These are phyloP conservation scores for Wilcoxina mikolae DNA, from an alignment of 495 filamentous ascomycete species.

Conservation along the genomic window DNA sequence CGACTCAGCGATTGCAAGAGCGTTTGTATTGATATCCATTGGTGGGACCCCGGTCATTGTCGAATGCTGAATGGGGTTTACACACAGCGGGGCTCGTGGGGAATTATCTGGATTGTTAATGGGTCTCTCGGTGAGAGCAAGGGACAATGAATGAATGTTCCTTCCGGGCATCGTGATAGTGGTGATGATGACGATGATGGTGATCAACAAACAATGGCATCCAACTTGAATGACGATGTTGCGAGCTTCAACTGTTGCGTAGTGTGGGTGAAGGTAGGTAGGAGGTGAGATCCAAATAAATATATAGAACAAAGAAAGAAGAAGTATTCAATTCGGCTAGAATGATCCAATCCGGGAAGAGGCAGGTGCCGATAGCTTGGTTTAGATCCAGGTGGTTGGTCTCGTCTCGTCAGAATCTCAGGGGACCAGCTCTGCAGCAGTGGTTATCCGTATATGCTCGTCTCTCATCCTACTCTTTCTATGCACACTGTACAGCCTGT, in stretches of 20 bases:
- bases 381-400: neutral
- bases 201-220: neutral
- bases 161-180: constrained; percentile 19
- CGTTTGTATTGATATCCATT: neutral
- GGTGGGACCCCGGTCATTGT: neutral
- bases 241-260: too few species aligned
- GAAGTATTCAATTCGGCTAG: neutral
- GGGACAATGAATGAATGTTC: constrained; percentile 21
- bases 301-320: neutral
- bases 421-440: neutral
- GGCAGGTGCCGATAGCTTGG: neutral
- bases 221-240: too few species aligned
- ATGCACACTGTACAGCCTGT: neutral
- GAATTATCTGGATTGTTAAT: neutral
- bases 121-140: neutral
- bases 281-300: too few species aligned
- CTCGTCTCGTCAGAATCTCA: neutral
- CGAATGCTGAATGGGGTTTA: neutral
- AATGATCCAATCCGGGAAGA: neutral
- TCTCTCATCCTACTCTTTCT: neutral
- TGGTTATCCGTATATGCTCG: neutral
- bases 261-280: neutral
- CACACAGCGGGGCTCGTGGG: neutral
- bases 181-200: too few species aligned
- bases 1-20: neutral